Percentiles rank a stretch among this genome's conserved stretches.
Conservation (phyloP, 1,284 basidiomycete genomes). For the Volvariella volvacea region DNA sequence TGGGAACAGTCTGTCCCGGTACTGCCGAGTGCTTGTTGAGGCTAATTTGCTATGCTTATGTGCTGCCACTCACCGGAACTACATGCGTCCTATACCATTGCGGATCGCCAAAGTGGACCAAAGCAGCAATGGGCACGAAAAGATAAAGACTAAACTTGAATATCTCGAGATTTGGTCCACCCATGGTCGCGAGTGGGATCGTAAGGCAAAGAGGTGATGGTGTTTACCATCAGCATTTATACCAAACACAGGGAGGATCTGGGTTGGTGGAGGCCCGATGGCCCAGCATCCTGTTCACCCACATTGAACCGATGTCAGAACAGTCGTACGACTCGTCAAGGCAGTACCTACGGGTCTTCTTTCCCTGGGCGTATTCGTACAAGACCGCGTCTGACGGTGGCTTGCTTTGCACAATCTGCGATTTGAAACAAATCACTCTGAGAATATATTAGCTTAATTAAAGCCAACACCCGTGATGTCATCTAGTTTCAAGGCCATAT, state of each 20-base stretch:
- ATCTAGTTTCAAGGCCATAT: neutral
- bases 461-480: neutral
- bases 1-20: constrained; percentile 67
- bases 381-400: too few relatives aligned
- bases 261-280: too few relatives aligned
- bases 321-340: too few relatives aligned
- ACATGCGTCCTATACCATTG: constrained; percentile 83
- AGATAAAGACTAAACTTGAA: constrained; percentile 89
- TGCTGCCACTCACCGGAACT: constrained; percentile 57
- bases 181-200: constrained; percentile 49
- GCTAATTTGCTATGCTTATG: constrained; percentile 2
- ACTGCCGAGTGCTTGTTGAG: constrained; percentile 33
- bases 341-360: too few relatives aligned
- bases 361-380: too few relatives aligned
- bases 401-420: too few relatives aligned
- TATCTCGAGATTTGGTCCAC: constrained; percentile 77
- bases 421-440: too few relatives aligned
- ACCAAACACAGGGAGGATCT: constrained; percentile 7
- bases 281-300: too few relatives aligned
- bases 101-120: constrained; percentile 86
- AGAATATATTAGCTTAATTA: too few relatives aligned
- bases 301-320: too few relatives aligned
- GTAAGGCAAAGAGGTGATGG: neutral
- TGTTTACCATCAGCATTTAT: neutral
- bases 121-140: constrained; percentile 78